These are phyloP conservation scores for Smittium culicis DNA, from an alignment of 371 early-diverging fungal species.

Conservation along the genomic window DNA sequence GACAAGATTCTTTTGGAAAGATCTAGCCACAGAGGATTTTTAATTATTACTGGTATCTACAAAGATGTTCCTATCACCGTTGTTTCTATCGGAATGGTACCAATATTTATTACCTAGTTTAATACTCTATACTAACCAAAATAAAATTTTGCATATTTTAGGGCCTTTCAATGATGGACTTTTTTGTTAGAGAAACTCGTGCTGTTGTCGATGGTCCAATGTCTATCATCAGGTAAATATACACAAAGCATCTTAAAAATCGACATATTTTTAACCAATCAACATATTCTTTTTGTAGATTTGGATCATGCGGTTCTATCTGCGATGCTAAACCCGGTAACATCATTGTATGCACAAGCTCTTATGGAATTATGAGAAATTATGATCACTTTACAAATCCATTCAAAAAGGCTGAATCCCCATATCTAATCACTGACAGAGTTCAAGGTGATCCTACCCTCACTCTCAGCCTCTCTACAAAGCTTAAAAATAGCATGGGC, in stretches of 20 bases:
- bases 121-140: constrained; percentile 3
- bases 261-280: no score
- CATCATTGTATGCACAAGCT: constrained; percentile 56
- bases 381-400: constrained; percentile 50
- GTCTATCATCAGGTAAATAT: constrained; percentile 45
- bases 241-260: neutral
- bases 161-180: constrained; percentile 87
- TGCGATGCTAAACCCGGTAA: constrained; percentile 48
- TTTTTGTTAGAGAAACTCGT: constrained; percentile 80
- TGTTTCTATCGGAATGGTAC: constrained; percentile 81
- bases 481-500: constrained; percentile 26
- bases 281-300: constrained; percentile 15
- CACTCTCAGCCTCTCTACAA: constrained; percentile 31
- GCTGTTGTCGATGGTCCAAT: constrained; percentile 72
- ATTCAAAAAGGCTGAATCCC: constrained; percentile 24
- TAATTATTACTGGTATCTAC: constrained; percentile 84
- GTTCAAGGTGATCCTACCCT: constrained; percentile 48
- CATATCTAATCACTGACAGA: constrained; percentile 51
- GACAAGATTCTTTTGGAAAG: constrained; percentile 42
- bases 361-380: constrained; percentile 63
- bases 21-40: constrained; percentile 65
- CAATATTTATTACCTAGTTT: no score
- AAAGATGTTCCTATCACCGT: constrained; percentile 64
- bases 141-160: constrained; percentile 23
- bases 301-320: constrained; percentile 85